phyloP scores from a whole-genome alignment of 2,329 filamentous ascomycete species.

The Gaeumannomyces sp. region DNA sequence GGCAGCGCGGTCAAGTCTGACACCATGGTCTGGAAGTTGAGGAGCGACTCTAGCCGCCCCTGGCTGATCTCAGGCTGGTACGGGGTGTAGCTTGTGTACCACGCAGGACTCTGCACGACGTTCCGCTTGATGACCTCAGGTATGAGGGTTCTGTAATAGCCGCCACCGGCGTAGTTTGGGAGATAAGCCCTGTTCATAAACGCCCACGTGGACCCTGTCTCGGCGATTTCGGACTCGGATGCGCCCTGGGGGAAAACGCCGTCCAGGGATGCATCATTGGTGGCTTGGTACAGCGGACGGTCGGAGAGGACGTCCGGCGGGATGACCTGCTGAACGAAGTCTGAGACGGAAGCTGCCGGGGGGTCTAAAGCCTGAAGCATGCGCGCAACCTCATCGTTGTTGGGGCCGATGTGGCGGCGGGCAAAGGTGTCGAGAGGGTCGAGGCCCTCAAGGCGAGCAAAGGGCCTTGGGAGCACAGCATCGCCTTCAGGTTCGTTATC shows the following conservation, averaged over 20 bases:
- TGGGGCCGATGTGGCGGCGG: conserved; percentile 81
- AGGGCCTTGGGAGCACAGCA: neutral
- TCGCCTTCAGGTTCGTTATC: too few species aligned
- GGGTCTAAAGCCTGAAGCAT: conserved; percentile 81
- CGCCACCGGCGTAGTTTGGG: conserved; percentile 74
- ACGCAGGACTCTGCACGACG: conserved; percentile 84
- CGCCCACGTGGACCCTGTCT: conserved; percentile 28
- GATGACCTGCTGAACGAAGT: conserved; percentile 79
- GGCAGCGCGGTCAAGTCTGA: conserved; percentile 80
- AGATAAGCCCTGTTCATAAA: conserved; percentile 26
- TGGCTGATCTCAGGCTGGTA: conserved; percentile 98
- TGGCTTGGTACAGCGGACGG: conserved; percentile 18
- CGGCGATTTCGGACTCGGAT: conserved; percentile 55
- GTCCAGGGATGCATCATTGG: conserved; percentile 30
- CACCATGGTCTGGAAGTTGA: conserved; percentile 95
- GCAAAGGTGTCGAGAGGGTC: conserved; percentile 57
- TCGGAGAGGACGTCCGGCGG: conserved; percentile 68
- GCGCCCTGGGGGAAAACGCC: conserved; percentile 27
- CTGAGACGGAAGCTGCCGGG: conserved; percentile 65
- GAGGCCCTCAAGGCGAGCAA: neutral
- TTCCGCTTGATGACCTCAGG: conserved; percentile 91
- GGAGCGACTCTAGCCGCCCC: conserved; percentile 80
- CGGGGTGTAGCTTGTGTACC: conserved; percentile 97
- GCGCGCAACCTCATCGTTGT: conserved; percentile 57
- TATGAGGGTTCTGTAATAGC: conserved; percentile 79